A percentile compares a stretch with the other conserved stretches of the same genome.
Conservation (phyloP, 2,329 filamentous ascomycete genomes). For the Tolypocladium pustulatum region DNA sequence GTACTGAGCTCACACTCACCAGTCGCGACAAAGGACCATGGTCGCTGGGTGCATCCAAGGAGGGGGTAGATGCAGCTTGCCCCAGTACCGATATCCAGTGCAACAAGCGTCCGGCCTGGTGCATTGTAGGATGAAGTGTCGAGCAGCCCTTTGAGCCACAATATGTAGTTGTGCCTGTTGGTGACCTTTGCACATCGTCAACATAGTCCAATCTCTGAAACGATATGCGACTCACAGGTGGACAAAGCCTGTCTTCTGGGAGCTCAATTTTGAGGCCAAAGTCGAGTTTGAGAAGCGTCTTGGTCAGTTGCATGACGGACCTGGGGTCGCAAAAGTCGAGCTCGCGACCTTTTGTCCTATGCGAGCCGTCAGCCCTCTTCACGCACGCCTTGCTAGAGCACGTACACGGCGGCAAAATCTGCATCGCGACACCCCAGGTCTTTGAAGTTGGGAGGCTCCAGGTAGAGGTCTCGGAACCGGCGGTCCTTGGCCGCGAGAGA, state of each 20-base stretch:
- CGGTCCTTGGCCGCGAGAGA: conserved; percentile 9
- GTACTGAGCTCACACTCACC: conserved; percentile 15
- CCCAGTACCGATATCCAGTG: conserved; percentile 82
- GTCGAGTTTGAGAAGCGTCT: conserved; percentile 62
- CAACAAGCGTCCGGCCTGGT: conserved; percentile 42
- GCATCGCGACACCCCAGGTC: conserved; percentile 28
- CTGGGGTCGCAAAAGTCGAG: conserved; percentile 74
- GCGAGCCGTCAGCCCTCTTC: background rate
- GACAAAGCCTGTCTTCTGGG: conserved; percentile 72
- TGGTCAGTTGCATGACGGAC: conserved; percentile 72
- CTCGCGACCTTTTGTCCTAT: conserved; percentile 28
- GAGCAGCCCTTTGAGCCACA: conserved; percentile 76
- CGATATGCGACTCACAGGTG: conserved; percentile 49
- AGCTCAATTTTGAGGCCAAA: conserved; percentile 64
- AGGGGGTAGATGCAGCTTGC: conserved; percentile 88
- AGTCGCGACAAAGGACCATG: conserved; percentile 66
- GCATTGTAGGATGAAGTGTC: conserved; percentile 54
- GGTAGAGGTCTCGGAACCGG: conserved; percentile 30
- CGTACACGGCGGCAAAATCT: conserved; percentile 31
- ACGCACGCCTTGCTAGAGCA: background rate
- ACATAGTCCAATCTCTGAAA: background rate
- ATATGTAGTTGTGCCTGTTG: conserved; percentile 75
- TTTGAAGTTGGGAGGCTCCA: conserved; percentile 30
- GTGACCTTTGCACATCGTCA: conserved; percentile 32
- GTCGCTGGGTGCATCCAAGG: conserved; percentile 58